phyloP scores from a whole-genome alignment of 2,329 filamentous ascomycete genomes.

The Fusarium hainanense region DNA sequence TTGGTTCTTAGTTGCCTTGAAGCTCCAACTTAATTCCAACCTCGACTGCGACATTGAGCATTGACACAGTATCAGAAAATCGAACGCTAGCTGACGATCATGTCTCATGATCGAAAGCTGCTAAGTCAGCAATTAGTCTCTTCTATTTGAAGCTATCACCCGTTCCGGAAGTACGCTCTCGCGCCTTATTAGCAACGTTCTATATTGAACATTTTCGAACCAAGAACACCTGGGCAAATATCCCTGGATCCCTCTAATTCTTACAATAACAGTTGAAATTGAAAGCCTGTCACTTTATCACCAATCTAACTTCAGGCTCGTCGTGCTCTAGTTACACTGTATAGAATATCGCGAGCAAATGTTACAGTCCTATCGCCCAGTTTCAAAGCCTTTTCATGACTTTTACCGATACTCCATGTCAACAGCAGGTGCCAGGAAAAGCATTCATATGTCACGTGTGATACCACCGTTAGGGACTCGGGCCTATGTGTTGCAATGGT shows the following conservation, averaged over 20 bases:
- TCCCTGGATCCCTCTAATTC: not conserved
- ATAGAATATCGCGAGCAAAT: not conserved
- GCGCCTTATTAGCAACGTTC: not conserved
- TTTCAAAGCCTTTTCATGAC: not conserved
- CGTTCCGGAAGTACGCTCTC: not conserved
- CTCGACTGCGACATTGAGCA: not conserved
- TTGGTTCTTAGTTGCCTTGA: not conserved
- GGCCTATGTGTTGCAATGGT: not conserved
- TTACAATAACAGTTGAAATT: not conserved
- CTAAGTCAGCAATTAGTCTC: not conserved
- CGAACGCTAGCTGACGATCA: not conserved
- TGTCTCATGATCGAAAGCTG: not conserved
- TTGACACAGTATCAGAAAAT: not conserved
- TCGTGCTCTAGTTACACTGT: not conserved
- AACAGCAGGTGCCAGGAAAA: not conserved
- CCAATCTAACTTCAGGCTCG: not conserved
- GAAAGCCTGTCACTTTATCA: not conserved
- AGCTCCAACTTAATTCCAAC: constrained; percentile 3
- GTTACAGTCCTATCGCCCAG: not conserved
- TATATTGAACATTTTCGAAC: not conserved
- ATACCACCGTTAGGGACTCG: not conserved
- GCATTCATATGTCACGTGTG: not conserved
- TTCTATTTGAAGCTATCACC: not conserved
- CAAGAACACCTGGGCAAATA: not conserved
- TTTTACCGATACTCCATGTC: not conserved